Percentiles rank a stretch among this genome's conserved stretches.
Conservation (phyloP, 108 stramenopile species). For the Fistulifera solaris region DNA sequence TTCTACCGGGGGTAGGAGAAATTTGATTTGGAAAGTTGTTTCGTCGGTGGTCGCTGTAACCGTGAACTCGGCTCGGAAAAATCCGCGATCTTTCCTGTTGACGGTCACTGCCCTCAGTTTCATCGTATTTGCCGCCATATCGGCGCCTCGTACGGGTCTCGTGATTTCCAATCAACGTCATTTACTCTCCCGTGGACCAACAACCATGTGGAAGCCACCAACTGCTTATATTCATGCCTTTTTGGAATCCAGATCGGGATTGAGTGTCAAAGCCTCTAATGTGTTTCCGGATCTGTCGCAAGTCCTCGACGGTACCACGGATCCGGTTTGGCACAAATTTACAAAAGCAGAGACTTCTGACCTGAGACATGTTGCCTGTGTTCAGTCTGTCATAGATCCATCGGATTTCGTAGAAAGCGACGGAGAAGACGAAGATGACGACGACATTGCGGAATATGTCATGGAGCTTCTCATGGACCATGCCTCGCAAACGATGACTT, state of each 20-base stretch:
- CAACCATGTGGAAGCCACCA: conserved; percentile 40
- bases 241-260: conserved; percentile 6
- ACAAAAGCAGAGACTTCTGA: conserved; percentile 15
- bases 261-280: neutral
- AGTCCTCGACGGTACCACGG: neutral
- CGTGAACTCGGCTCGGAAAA: conserved; percentile 22
- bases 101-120: conserved; percentile 13
- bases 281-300: neutral
- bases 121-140: conserved; percentile 23
- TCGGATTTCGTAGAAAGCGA: conserved; percentile 18
- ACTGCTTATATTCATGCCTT: conserved; percentile 19
- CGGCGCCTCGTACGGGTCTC: conserved; percentile 58
- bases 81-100: conserved; percentile 45
- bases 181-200: conserved; percentile 40
- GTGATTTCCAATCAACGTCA: conserved; percentile 36
- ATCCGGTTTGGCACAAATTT: conserved; percentile 7
- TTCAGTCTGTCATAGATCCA: conserved; percentile 12
- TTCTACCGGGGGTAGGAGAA: conserved; percentile 20
- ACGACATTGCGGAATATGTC: conserved; percentile 10
- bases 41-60: conserved; percentile 23
- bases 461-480: conserved; percentile 31
- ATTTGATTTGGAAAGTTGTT: conserved; percentile 22
- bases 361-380: conserved; percentile 25
- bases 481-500: conserved; percentile 27
- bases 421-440: conserved; percentile 7